These are phyloP conservation scores for Hymenoscyphus occultus DNA, from an alignment of 2,329 filamentous ascomycete genomes.

Conservation along the genomic window DNA sequence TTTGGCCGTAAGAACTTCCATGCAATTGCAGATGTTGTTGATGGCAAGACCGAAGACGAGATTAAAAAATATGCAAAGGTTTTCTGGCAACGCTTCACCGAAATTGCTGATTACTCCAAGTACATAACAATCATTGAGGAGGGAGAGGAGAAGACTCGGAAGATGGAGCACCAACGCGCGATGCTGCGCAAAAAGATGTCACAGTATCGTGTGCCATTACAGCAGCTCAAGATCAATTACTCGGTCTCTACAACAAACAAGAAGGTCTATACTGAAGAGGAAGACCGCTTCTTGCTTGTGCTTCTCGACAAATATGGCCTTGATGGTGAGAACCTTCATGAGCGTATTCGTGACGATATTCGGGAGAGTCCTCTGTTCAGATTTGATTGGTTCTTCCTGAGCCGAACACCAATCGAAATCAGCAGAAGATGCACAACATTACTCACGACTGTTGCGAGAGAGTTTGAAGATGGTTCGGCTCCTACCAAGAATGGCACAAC, in stretches of 20 bases:
- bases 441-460: constrained; percentile 88
- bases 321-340: constrained; percentile 85
- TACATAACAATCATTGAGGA: constrained; percentile 87
- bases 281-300: constrained; percentile 92
- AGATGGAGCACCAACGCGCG: constrained; percentile 88
- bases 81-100: constrained; percentile 93
- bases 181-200: constrained; percentile 93
- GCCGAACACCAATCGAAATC: constrained; percentile 88
- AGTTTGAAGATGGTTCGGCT: constrained; percentile 69
- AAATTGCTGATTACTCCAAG: constrained; percentile 86
- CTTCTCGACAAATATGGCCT: constrained; percentile 90
- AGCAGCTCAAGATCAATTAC: constrained; percentile 98
- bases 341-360: constrained; percentile 95
- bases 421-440: constrained; percentile 90
- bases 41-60: constrained; percentile 82
- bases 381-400: constrained; percentile 99
- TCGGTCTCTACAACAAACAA: constrained; percentile 99
- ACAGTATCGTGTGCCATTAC: constrained; percentile 93
- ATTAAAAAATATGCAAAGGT: constrained; percentile 89
- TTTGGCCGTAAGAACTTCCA: constrained; percentile 85
- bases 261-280: constrained; percentile 98
- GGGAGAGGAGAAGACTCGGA: constrained; percentile 84
- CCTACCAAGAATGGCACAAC: constrained; percentile 52
- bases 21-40: constrained; percentile 82
- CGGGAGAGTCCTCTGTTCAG: constrained; percentile 91